These are phyloP conservation scores for Oryza glaberrima DNA, from an alignment of 176 grass and related monocot species.

Conservation along the genomic window DNA sequence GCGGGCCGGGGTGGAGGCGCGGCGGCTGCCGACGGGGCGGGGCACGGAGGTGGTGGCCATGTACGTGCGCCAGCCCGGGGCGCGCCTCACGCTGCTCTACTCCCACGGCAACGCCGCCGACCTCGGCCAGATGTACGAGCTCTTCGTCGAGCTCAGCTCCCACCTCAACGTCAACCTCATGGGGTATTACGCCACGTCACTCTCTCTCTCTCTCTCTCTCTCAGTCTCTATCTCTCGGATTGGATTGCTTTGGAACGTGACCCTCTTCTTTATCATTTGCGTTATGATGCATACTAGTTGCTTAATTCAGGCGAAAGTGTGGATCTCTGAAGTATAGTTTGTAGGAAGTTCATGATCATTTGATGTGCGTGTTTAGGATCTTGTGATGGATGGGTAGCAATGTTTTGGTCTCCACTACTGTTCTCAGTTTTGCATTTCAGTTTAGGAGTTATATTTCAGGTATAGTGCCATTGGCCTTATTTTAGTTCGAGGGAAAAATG, in stretches of 20 bases:
- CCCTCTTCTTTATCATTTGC: background rate
- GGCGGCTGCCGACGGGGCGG: constrained; percentile 71
- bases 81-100: constrained; percentile 89
- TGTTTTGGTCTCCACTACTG: background rate
- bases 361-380: constrained; percentile 23
- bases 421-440: background rate
- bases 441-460: background rate
- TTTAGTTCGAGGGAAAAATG: background rate
- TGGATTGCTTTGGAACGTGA: background rate
- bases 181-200: constrained; percentile 45
- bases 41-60: constrained; percentile 77
- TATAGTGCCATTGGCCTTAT: background rate
- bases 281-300: background rate
- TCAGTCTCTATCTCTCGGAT: background rate
- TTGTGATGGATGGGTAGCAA: constrained; percentile 11
- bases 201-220: background rate
- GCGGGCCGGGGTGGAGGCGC: constrained; percentile 66
- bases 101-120: constrained; percentile 96
- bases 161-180: constrained; percentile 96
- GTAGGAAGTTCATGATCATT: background rate
- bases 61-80: constrained; percentile 78
- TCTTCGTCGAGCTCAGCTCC: constrained; percentile 83
- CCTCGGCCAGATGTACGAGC: constrained; percentile 95
- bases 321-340: background rate
- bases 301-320: background rate